Evolutionary conservation across 306 rosid genomes (phyloP).

Genomic region (Quillaja saponaria): DNA sequence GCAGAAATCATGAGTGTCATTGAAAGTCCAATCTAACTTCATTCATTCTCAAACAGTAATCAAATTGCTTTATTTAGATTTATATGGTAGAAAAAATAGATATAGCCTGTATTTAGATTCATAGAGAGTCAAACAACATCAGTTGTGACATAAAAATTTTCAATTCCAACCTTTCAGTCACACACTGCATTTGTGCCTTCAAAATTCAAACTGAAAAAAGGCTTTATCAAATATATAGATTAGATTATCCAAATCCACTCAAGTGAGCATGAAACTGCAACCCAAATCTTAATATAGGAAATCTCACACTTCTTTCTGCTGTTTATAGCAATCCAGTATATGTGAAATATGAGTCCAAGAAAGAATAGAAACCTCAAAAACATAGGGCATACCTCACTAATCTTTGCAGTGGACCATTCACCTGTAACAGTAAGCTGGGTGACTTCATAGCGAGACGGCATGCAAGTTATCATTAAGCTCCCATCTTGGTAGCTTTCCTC

Average conservation of each 20-base stretch:
- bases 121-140: too few relatives aligned
- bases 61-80: neutral
- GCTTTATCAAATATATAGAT: neutral
- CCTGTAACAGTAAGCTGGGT: slow-evolving; percentile 90
- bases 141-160: too few relatives aligned
- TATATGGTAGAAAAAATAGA: too few relatives aligned
- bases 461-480: slow-evolving; percentile 77
- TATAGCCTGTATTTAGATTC: too few relatives aligned
- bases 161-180: too few relatives aligned
- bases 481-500: slow-evolving; percentile 97
- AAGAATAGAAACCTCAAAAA: neutral
- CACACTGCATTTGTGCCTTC: neutral
- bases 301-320: neutral
- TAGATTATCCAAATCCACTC: neutral
- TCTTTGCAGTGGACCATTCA: slow-evolving; percentile 81
- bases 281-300: too few relatives aligned
- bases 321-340: neutral
- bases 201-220: neutral
- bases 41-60: too few relatives aligned
- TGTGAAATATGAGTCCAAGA: neutral
- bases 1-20: neutral
- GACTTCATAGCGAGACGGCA: slow-evolving; percentile 92
- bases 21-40: neutral
- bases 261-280: neutral
- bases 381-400: slow-evolving; percentile 45